A percentile compares a stretch with the other conserved stretches of the same genome.
These are phyloP conservation scores for Aspergillus sp. DNA, from an alignment of 2,329 filamentous ascomycete genomes.

Conservation along the genomic window DNA sequence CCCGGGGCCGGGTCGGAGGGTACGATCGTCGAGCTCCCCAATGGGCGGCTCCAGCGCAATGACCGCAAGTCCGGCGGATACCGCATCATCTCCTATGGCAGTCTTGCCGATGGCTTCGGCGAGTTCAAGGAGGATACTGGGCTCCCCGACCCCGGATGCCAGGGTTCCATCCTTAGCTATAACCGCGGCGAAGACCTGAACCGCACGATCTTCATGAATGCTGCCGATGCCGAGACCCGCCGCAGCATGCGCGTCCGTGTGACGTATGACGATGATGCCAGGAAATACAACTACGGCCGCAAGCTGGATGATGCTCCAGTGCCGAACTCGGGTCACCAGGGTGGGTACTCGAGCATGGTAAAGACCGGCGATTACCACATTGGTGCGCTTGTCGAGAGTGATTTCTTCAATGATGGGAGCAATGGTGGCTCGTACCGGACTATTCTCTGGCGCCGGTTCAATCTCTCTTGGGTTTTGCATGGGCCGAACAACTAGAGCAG, in stretches of 20 bases:
- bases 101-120: neutral
- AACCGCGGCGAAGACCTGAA: conserved; percentile 2
- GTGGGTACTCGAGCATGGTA: neutral
- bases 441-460: conserved; percentile 11
- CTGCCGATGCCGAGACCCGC: neutral
- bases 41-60: neutral
- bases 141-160: conserved; percentile 8
- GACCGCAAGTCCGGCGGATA: neutral
- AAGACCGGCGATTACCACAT: neutral
- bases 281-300: conserved; percentile 7
- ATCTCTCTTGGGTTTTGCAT: conserved; percentile 12
- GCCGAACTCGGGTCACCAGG: neutral
- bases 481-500: conserved; percentile 4
- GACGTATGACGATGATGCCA: conserved; percentile 5
- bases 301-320: conserved; percentile 7
- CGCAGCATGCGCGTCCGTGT: conserved; percentile 8
- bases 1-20: neutral
- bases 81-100: neutral
- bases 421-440: neutral
- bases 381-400: conserved; percentile 4
- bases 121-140: neutral
- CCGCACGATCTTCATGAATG: conserved; percentile 10
- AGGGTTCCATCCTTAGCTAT: conserved; percentile 7
- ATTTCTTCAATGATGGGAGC: conserved; percentile 9
- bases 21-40: neutral